Evolutionary conservation across 768 basidiomycete genomes (phyloP).

Genomic region (Tremella fuciformis): DNA sequence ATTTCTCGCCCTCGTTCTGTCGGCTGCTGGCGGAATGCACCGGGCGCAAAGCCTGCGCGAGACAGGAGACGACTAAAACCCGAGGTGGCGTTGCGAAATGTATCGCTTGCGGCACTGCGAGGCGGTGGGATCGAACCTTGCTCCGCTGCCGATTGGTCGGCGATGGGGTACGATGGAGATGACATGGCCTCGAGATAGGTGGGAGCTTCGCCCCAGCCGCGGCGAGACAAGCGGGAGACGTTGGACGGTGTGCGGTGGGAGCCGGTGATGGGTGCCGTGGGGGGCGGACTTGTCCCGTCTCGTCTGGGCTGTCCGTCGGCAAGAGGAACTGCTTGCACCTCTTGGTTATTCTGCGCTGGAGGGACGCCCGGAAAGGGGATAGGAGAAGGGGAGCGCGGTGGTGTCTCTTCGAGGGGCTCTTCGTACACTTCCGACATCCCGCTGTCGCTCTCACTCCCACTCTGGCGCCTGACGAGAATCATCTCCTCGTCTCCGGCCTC

Average conservation of each 20-base stretch:
- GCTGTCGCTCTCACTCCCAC: not conserved
- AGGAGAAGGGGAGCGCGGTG: not conserved
- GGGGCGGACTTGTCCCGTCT: not conserved
- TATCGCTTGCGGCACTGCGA: constrained; percentile 9
- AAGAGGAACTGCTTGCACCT: not conserved
- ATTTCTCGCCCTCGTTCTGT: not conserved
- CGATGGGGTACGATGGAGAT: constrained; percentile 13
- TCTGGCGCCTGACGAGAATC: constrained; percentile 33
- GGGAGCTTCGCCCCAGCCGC: constrained; percentile 43
- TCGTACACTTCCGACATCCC: constrained; percentile 3
- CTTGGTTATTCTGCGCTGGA: not conserved
- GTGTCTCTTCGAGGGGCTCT: not conserved
- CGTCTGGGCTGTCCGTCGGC: not conserved
- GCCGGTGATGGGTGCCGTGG: not conserved
- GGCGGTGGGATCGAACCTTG: constrained; percentile 17
- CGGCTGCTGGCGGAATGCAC: not conserved
- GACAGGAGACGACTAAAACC: constrained; percentile 33
- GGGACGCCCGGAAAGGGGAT: not conserved
- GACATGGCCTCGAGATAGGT: constrained; percentile 47
- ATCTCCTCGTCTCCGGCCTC: constrained; percentile 46
- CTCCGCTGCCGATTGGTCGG: not conserved
- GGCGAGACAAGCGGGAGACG: constrained; percentile 7
- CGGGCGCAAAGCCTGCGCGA: constrained; percentile 20
- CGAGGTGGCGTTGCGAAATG: constrained; percentile 30
- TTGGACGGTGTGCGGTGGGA: constrained; percentile 5